Evolutionary conservation across 2,329 filamentous ascomycete genomes (phyloP), one percentile per base, ranked within the genome.

Genomic region (Scedosporium aurantiacum): DNA sequence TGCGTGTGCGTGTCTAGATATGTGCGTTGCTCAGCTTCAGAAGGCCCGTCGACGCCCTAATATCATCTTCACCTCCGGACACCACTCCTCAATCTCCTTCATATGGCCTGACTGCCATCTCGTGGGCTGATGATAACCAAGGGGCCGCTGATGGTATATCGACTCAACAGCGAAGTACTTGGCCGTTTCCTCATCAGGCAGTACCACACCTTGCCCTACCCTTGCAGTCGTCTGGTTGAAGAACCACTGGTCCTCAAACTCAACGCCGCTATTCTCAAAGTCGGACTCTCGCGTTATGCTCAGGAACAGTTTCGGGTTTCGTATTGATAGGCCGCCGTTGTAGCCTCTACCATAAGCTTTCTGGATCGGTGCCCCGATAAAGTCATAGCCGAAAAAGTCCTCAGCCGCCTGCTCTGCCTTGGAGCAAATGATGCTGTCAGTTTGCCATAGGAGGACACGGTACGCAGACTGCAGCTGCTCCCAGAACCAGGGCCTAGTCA

Each of bases 371-470:
- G 71, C 71, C 1, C 71, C 71, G 60, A 73, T 62, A 18, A 71
- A 66, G 63, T 76, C 73, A 64, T 66, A 75, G 37, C 67, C 65
- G 10, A 74, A 16, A 58, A 72, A 76, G 57, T 74, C 72, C 54
- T 75, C 73, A n/a, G 70, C 65, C 56, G 63, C 66, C 3, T 61
- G 62, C 28, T 64, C 45, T 18, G 69, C 63, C 37, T 68, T 70
- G 50, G 66, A 67, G 67, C 73, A 76, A 10, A 76, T 54, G 61
- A 75, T 69, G 61, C 70, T 72, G 66, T 75, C 74, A 27, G 70
- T 68, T 67, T 75, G 73, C 69, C 75, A 76, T 7, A 74, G 62
- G 16, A 75, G 69, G 16, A 75, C 65, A 63, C 72, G 70, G 43
- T 65, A 59, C 41, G 72, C 70, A 4, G 70, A 68, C 23, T 64